phyloP scores from a whole-genome alignment of 257 asterid species.

The Jacaranda copaia region DNA sequence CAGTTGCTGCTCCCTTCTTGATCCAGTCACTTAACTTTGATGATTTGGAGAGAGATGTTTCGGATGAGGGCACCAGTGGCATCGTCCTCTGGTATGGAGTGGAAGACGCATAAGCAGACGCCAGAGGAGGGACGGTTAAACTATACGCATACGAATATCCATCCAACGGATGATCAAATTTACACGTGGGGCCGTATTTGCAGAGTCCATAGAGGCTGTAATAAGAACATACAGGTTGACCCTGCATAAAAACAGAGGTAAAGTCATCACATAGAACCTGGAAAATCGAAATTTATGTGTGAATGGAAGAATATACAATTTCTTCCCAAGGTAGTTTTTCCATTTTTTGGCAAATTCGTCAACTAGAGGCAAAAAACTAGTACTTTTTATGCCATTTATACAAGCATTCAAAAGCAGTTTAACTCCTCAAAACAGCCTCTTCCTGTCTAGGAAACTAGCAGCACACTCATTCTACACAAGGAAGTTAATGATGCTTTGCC shows the following conservation, averaged over 20 bases:
- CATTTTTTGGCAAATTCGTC: not conserved
- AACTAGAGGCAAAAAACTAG: not conserved
- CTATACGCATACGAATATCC: conserved; percentile 54
- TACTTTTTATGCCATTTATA: not conserved
- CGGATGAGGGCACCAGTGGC: conserved; percentile 36
- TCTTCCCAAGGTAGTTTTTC: not conserved
- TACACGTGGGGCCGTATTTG: conserved; percentile 71
- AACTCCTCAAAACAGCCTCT: too few species aligned
- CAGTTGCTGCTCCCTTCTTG: conserved; percentile 47
- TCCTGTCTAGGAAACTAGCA: too few species aligned
- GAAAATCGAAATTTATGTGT: not conserved
- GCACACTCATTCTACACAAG: too few species aligned
- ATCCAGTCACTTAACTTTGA: conserved; percentile 48
- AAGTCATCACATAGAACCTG: not conserved
- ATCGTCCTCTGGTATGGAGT: conserved; percentile 38
- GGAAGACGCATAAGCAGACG: conserved; percentile 38
- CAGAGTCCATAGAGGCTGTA: conserved; percentile 63
- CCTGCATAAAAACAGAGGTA: conserved; percentile 50
- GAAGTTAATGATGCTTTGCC: not conserved
- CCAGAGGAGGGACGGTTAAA: conserved; percentile 45
- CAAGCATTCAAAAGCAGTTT: not conserved
- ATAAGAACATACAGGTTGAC: conserved; percentile 56
- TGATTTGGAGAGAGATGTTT: conserved; percentile 44
- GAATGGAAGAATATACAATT: not conserved
- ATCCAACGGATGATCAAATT: conserved; percentile 68